Conservation (phyloP, 176 grass and related monocot species). For the Bonia amplexicaulis region DNA sequence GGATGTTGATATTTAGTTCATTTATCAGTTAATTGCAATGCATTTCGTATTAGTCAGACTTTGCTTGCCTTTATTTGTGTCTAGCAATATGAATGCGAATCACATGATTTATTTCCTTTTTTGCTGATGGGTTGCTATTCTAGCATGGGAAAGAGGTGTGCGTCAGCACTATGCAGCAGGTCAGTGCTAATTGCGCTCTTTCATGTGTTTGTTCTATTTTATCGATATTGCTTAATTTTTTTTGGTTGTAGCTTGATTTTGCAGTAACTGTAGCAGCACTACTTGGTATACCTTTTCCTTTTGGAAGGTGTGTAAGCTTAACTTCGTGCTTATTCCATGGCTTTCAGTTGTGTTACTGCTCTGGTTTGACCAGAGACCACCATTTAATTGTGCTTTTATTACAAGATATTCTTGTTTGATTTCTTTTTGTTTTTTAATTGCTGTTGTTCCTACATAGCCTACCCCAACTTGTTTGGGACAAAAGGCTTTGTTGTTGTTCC, state of each 20-base stretch:
- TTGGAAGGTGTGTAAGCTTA: constrained; percentile 70
- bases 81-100: constrained; percentile 23
- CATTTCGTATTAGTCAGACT: constrained; percentile 15
- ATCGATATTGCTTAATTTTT: constrained; percentile 21
- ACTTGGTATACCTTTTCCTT: constrained; percentile 95
- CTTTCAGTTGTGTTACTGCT: constrained; percentile 19
- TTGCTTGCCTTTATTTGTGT: constrained; percentile 11
- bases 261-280: constrained; percentile 87
- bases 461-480: too few relatives aligned
- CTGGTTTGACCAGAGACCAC: constrained; percentile 6
- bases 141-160: constrained; percentile 73
- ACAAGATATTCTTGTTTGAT: background rate
- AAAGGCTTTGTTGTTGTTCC: background rate
- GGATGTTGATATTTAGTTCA: constrained; percentile 18
- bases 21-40: background rate
- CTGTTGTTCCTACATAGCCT: background rate
- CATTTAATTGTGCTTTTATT: background rate
- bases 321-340: constrained; percentile 16
- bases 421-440: background rate
- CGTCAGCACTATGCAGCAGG: constrained; percentile 84
- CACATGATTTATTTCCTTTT: constrained; percentile 24
- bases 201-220: constrained; percentile 21
- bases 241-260: constrained; percentile 85
- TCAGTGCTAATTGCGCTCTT: constrained; percentile 21
- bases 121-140: constrained; percentile 37